These are phyloP conservation scores for Aspergillus tanneri DNA, from an alignment of 2,329 filamentous ascomycete genomes.

Conservation along the genomic window DNA sequence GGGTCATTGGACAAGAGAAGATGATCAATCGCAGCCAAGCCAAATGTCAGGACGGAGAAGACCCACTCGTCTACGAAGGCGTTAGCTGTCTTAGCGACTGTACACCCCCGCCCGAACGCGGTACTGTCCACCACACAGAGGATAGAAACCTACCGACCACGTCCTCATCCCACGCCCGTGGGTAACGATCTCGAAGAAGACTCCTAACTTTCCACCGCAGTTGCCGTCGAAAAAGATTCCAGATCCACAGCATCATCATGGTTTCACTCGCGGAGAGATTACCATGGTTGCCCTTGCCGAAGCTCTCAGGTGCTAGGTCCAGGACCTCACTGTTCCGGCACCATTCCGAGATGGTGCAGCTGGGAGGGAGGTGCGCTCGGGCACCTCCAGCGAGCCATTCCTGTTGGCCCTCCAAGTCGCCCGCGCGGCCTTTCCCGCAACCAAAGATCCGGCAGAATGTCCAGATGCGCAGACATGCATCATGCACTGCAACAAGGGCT, in stretches of 20 bases:
- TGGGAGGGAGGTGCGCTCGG: background rate
- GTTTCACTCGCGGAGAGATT: background rate
- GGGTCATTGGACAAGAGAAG: background rate
- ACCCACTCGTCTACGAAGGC: background rate
- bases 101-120: background rate
- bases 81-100: background rate
- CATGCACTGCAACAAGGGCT: background rate
- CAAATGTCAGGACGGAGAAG: background rate
- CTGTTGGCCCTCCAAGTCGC: background rate
- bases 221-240: background rate
- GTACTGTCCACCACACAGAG: too few species aligned
- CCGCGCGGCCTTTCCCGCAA: background rate
- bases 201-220: background rate
- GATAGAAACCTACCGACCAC: background rate
- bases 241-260: background rate
- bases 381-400: background rate
- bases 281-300: background rate
- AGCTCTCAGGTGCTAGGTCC: background rate
- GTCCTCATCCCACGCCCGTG: background rate
- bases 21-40: background rate
- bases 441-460: constrained; percentile 7
- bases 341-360: background rate
- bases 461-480: background rate
- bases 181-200: background rate
- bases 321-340: background rate